Conservation (phyloP, 2,329 filamentous ascomycete species). For the Calonectria montana region DNA sequence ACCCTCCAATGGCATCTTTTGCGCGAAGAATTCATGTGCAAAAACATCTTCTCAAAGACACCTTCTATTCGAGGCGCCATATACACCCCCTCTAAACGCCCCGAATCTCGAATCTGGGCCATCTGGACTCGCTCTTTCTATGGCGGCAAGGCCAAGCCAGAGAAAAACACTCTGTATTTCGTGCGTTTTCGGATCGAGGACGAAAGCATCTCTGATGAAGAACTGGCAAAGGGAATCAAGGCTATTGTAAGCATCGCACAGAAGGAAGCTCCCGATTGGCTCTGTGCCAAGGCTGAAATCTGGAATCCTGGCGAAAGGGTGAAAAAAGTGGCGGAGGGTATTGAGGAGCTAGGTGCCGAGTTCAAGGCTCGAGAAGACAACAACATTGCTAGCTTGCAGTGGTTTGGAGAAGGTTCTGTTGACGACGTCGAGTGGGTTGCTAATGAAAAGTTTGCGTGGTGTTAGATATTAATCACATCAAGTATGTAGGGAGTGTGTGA, state of each 20-base stretch:
- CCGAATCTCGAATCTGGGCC: conserved; percentile 74
- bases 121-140: conserved; percentile 78
- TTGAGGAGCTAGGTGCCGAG: conserved; percentile 59
- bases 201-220: conserved; percentile 48
- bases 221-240: conserved; percentile 65
- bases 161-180: conserved; percentile 76
- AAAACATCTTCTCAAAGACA: conserved; percentile 66
- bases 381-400: conserved; percentile 78
- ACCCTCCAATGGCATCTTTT: conserved; percentile 68
- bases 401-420: conserved; percentile 69
- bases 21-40: conserved; percentile 84
- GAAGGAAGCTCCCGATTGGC: conserved; percentile 77
- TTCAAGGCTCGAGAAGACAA: conserved; percentile 69
- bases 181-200: conserved; percentile 76
- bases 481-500: neutral
- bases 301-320: conserved; percentile 82
- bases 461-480: conserved; percentile 55
- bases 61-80: conserved; percentile 79
- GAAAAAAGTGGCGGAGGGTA: conserved; percentile 56
- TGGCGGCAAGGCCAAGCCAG: conserved; percentile 61
- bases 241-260: conserved; percentile 76
- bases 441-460: conserved; percentile 85
- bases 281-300: conserved; percentile 76
- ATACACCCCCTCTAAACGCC: conserved; percentile 59
- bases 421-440: conserved; percentile 75